Evolutionary conservation across 768 basidiomycete species (phyloP).

Genomic region (Paxillus ammoniavirescens): DNA sequence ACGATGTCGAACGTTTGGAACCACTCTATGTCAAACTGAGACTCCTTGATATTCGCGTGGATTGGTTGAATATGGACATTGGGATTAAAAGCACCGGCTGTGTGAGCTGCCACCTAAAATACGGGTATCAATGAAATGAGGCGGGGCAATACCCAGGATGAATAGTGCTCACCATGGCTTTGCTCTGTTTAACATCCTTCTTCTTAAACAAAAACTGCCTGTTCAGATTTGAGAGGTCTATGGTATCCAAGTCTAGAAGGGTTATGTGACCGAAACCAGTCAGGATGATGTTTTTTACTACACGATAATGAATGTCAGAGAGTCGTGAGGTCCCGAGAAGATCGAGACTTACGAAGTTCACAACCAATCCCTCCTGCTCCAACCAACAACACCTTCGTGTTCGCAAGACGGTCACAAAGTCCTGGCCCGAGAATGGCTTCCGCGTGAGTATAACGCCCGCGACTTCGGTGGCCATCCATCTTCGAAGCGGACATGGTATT

Average conservation of each 20-base stretch:
- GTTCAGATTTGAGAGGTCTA: constrained; percentile 96
- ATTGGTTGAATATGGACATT: constrained; percentile 84
- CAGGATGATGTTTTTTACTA: constrained; percentile 95
- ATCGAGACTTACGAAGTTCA: constrained; percentile 69
- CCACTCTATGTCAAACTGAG: constrained; percentile 87
- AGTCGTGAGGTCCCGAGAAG: not conserved
- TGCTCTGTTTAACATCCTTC: constrained; percentile 96
- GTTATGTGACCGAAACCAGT: constrained; percentile 93
- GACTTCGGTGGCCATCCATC: constrained; percentile 10
- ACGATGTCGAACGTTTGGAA: constrained; percentile 90
- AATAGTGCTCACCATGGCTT: constrained; percentile 66
- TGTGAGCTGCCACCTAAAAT: constrained; percentile 74
- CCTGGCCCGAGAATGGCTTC: constrained; percentile 79
- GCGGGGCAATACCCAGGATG: not conserved
- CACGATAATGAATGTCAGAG: not conserved
- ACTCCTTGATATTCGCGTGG: constrained; percentile 94
- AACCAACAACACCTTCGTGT: constrained; percentile 79
- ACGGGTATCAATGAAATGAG: not conserved
- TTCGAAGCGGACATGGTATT: constrained; percentile 1
- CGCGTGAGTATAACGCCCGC: constrained; percentile 56
- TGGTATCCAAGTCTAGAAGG: constrained; percentile 94
- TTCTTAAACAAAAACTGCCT: constrained; percentile 96
- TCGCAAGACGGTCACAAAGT: constrained; percentile 55
- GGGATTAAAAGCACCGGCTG: constrained; percentile 83
- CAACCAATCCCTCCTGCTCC: constrained; percentile 98